These are phyloP conservation scores for Suhomyces tanzawaensis DNA, from an alignment of 805 yeast species.

Conservation along the genomic window DNA sequence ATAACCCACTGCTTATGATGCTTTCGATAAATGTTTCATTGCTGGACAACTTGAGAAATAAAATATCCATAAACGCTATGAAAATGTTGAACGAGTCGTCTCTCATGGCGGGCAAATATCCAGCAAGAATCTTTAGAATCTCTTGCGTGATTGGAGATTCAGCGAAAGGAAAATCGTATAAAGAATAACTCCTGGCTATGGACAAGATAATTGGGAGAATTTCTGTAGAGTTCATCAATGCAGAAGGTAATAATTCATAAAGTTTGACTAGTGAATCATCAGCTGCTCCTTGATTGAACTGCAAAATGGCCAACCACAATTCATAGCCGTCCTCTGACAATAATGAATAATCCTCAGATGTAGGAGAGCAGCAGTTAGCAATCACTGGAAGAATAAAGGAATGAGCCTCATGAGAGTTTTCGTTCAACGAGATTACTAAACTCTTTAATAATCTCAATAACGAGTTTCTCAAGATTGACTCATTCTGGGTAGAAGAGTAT, in stretches of 20 bases:
- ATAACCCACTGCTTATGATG: conserved; percentile 44
- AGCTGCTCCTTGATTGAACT: conserved; percentile 36
- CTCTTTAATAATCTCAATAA: conserved; percentile 54
- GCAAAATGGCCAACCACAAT: conserved; percentile 71
- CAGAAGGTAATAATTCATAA: conserved; percentile 53
- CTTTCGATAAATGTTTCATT: conserved; percentile 27
- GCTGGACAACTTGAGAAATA: conserved; percentile 32
- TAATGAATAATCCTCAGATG: conserved; percentile 43
- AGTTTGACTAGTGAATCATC: conserved; percentile 41
- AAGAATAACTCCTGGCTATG: conserved; percentile 60
- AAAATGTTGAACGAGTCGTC: conserved; percentile 66
- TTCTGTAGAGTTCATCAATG: conserved; percentile 70
- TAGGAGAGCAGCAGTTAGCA: conserved; percentile 55
- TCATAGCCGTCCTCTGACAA: conserved; percentile 85
- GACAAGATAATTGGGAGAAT: conserved; percentile 62
- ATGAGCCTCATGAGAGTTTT: conserved; percentile 47
- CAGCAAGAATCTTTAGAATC: conserved; percentile 49
- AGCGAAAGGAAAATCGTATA: conserved; percentile 45
- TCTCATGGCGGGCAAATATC: conserved; percentile 58
- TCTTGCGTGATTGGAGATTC: conserved; percentile 31
- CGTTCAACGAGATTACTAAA: conserved; percentile 54
- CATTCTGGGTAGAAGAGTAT: conserved; percentile 31
- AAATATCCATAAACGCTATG: conserved; percentile 52
- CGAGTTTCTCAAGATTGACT: conserved; percentile 39
- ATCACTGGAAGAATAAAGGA: conserved; percentile 65